Evolutionary conservation across 345 rosid species (phyloP), one percentile per base, ranked within the genome.

Genomic region (Euphorbia pulcherrima): DNA sequence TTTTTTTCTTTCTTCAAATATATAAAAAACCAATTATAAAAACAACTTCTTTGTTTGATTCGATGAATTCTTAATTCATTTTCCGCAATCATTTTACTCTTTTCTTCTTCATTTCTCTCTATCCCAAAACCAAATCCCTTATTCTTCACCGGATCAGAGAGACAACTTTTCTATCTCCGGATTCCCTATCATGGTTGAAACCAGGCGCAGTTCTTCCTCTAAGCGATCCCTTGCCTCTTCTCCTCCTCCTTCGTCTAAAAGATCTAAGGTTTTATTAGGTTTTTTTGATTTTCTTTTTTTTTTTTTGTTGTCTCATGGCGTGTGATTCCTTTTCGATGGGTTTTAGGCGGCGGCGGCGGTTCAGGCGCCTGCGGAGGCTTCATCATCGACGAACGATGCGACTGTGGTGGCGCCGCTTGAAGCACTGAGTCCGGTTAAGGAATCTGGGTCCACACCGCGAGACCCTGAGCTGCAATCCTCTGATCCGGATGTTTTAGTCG

Each of bases 121-220:
- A 26, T 30, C 46, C 29, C n/a, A n/a, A n/a, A n/a, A 27, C 6
- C 16, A 48, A 62, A 62, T 33, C 30, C 13, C 39, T 12, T 26
- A 1, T 39, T 56, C 13, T 29, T 65, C 52, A 66, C 64, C 75
- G 78, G 88, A 86, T 88, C 87, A 79, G 80, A 84, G 68, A 24
- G 9, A 41, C 13, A 17, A 17, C 40, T 51, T 24, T 35, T 58
- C 70, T 65, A 1, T 26, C 37, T 12, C 60, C 63, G 24, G 65
- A 54, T 64, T 26, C 47, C 47, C 57, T 30, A 75, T 62, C 67
- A 95, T 95, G 99, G 99, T 92, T 50, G 97, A 92, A 76, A 95
- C 99, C 39, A 83, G 99, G 62, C 86, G 99, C 46, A 89, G 96
- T 83, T 83, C 92, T 30, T 84, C 95, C 52, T 83, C 97, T 61